phyloP scores from a whole-genome alignment of 2,329 filamentous ascomycete genomes.

The Fusarium austroafricanum region DNA sequence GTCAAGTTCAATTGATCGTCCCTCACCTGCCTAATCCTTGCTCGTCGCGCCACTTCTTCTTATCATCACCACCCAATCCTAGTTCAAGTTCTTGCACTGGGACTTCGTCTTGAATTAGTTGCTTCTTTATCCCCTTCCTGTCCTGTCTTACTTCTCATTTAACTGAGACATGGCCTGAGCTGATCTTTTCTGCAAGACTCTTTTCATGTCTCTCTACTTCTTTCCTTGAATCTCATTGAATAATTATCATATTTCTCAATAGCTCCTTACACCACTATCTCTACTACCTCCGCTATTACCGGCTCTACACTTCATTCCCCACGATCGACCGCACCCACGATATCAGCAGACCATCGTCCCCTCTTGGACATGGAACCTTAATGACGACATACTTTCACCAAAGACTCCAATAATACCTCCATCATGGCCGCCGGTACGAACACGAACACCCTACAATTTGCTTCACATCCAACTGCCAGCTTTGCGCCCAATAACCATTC shows the following conservation, averaged over 20 bases:
- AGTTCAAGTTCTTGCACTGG: conserved; percentile 4
- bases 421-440: conserved; percentile 45
- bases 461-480: background rate
- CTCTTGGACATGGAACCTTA: conserved; percentile 37
- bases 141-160: background rate
- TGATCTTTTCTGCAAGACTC: conserved; percentile 11
- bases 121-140: conserved; percentile 5
- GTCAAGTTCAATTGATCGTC: conserved; percentile 41
- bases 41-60: conserved; percentile 35
- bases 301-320: conserved; percentile 16
- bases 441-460: conserved; percentile 21
- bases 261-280: background rate
- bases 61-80: conserved; percentile 35
- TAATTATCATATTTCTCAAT: background rate
- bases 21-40: conserved; percentile 42
- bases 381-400: conserved; percentile 32
- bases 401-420: conserved; percentile 31
- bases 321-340: conserved; percentile 21
- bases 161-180: conserved; percentile 19
- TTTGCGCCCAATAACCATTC: conserved; percentile 1
- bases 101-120: conserved; percentile 21
- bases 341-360: conserved; percentile 20
- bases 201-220: conserved; percentile 9
- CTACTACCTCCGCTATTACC: background rate
- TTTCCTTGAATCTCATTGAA: conserved; percentile 1